A percentile compares a stretch with the other conserved stretches of the same genome.
Evolutionary conservation across 2,329 filamentous ascomycete genomes (phyloP).

Genomic region (Hawksworthiomyces lignivorus): DNA sequence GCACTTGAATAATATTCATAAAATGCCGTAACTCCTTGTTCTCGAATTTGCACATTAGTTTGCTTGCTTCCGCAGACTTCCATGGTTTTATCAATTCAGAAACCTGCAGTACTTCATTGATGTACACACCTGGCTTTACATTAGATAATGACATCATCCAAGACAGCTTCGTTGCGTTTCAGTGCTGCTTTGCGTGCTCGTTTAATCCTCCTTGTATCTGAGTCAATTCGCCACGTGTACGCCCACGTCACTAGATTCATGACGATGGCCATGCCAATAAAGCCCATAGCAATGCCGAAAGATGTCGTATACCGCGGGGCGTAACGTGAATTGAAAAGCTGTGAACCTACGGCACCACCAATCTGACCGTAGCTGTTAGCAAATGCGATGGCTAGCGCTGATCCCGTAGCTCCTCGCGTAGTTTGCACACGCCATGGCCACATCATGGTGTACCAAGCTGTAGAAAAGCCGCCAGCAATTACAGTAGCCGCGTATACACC

Average conservation of each 20-base stretch:
- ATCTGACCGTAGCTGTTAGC: constrained; percentile 43
- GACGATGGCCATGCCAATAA: constrained; percentile 33
- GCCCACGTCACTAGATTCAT: constrained; percentile 36
- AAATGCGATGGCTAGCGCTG: constrained; percentile 42
- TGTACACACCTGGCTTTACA: too few relatives aligned
- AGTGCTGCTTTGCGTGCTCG: constrained; percentile 31
- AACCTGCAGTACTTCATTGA: too few relatives aligned
- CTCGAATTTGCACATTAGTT: too few relatives aligned
- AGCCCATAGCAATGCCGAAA: constrained; percentile 35
- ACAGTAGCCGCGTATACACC: constrained; percentile 32
- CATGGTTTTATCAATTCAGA: too few relatives aligned
- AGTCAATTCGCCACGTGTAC: constrained; percentile 34
- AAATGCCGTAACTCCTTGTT: too few relatives aligned
- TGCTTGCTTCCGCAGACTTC: too few relatives aligned
- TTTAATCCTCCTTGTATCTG: constrained; percentile 36
- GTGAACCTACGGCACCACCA: constrained; percentile 38
- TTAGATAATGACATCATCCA: constrained; percentile 31
- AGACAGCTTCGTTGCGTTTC: constrained; percentile 30
- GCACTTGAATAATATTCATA: too few relatives aligned
- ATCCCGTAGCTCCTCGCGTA: constrained; percentile 36
- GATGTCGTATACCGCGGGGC: constrained; percentile 35
- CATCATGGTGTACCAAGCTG: constrained; percentile 39
- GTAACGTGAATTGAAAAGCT: constrained; percentile 36
- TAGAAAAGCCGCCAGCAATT: constrained; percentile 36
- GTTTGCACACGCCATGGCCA: constrained; percentile 45